Conservation (phyloP, 1,284 basidiomycete species). For the Melampsora americana region DNA sequence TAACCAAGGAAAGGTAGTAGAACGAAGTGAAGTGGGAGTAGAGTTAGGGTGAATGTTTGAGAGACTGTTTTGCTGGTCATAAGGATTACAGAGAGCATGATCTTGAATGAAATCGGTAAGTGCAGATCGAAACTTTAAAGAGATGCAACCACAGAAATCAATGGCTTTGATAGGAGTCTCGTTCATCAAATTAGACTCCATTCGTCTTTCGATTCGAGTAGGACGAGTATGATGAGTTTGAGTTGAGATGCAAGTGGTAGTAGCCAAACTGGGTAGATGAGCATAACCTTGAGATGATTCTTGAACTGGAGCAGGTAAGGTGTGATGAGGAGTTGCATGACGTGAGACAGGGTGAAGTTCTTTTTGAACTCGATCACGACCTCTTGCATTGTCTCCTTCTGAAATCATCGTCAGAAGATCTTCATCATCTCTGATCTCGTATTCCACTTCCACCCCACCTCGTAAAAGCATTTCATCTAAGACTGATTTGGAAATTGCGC, state of each 20-base stretch:
- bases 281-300: slow-evolving; percentile 10
- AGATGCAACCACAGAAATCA: slow-evolving; percentile 39
- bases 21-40: slow-evolving; percentile 6
- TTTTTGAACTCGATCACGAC: slow-evolving; percentile 13
- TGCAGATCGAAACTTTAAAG: slow-evolving; percentile 17
- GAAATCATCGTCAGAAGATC: not conserved
- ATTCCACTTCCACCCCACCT: slow-evolving; percentile 32
- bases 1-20: slow-evolving; percentile 20
- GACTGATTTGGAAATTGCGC: slow-evolving; percentile 29
- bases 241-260: slow-evolving; percentile 7
- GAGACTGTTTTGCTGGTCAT: not conserved
- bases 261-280: not conserved
- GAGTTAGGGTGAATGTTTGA: not conserved
- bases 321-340: slow-evolving; percentile 37
- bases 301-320: slow-evolving; percentile 28
- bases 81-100: slow-evolving; percentile 13
- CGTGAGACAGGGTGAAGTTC: slow-evolving; percentile 20
- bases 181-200: slow-evolving; percentile 29
- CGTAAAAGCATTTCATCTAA: slow-evolving; percentile 33
- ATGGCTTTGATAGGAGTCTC: slow-evolving; percentile 39
- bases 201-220: slow-evolving; percentile 13
- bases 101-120: slow-evolving; percentile 32
- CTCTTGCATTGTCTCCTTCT: slow-evolving; percentile 20
- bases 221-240: not conserved
- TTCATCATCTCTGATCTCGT: slow-evolving; percentile 18